Base-by-base conservation (phyloP, 2,329 filamentous ascomycete species). In the Hypoxylon sp. region DNA sequence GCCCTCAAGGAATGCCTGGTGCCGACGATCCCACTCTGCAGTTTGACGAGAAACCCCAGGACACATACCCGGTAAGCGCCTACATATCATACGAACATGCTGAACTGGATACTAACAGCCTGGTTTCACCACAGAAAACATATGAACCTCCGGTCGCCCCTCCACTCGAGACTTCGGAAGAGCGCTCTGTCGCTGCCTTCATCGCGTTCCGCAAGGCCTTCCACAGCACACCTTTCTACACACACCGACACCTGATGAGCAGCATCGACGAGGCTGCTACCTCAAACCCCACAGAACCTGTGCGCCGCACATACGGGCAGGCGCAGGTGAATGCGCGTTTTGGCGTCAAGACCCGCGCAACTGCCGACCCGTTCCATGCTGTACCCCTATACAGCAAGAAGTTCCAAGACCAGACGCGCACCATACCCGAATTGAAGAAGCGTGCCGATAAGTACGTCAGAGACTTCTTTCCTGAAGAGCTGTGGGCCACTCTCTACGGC, bases 241-340 rank as follows among this genome's bases (percentile, higher is more conserved):
- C 86, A 6, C 84, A 86, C 60, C 82, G 82, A 48, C 84, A 84
- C 67, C 64, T 78, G 23, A 71, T 55, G n/a, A 59, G 37, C 2
- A 53, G 34, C 3, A 21, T 27, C 50, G 45, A 16, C 47, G 59
- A 61, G 48, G 53, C 68, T 16, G 61, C 56, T 23, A 65, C 68
- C n/a, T 57, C 67, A 5, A 68, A 65, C 2, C 59, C 62, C 12
- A 74, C 76, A 55, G 82, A 83, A 30, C 79, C 81, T 4, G 77
- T 79, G 4, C 79, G 77, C 73, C 74, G 78, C 51, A 73, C 77
- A 12, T 88, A 88, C 76, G 85, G 85, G 70, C 85, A 87, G 72
- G 81, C 84, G n/a, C 86, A 88, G 76, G 78, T 84, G 73, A 88
- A 88, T 76, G 82, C 83, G 68, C 83, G 82, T 58, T 88, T 85